Base-by-base conservation (phyloP, 106 monocot species). In the Dioscorea dumetorum region DNA sequence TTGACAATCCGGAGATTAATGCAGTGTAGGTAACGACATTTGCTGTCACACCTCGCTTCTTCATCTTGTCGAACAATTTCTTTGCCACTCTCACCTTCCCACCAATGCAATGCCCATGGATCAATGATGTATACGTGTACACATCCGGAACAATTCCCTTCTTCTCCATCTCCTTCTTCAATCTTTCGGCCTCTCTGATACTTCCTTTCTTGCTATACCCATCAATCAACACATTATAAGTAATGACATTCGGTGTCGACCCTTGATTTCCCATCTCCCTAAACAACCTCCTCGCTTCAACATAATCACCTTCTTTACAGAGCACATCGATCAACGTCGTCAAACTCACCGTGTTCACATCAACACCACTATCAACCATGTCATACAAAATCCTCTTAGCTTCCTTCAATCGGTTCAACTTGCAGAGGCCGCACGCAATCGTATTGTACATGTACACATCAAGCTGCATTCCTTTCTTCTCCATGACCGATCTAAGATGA, bases 121-220 rank as follows among this genome's bases (percentile, higher is more conserved):
- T 80, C 56, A 97, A 72, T 11, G 88, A 84, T 23, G 88, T 77
- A 65, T 88, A 95, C 4, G 88, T 91, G 70, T 86, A 95, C 2
- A 86, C 77, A 82, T 97, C 95, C 12, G 86, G 31, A 14, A 49
- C n/a, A 56, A 91, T 71, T 59, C 91, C 91, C 58, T 75, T 91
- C 59, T 63, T 80, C 67, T 84, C 91, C 95, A 97, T 91, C 68
- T 97, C 88, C 65, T 84, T 79, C 68, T 65, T 80, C 33, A 97
- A 61, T 64, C 62, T 78, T 70, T 82, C 79, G 22, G 88, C 91
- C 70, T 91, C 91, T 48, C 79, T 82, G 33, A 91, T 59, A 13
- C 68, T 91, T 5, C 91, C 88, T 59, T 91, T 91, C 73, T 88
- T 91, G 64, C 68, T 61, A 24, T 88, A 91, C 22, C 86, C 95